phyloP scores from a whole-genome alignment of 176 grass and related monocot genomes.

The Raddia distichophylla region DNA sequence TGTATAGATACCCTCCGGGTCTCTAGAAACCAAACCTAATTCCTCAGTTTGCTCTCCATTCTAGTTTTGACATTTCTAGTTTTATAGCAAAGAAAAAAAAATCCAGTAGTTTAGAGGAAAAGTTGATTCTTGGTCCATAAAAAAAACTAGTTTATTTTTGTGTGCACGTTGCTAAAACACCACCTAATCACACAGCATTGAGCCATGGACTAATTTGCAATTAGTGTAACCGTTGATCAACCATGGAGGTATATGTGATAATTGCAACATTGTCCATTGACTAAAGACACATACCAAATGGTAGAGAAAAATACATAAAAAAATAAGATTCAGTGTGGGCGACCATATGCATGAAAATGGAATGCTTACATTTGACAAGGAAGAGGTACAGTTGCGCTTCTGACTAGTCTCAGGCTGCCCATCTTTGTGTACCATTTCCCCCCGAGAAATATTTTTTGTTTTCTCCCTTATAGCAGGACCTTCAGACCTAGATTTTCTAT shows the following conservation, averaged over 20 bases:
- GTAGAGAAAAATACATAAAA: slow-evolving; percentile 1
- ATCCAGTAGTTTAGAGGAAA: not conserved
- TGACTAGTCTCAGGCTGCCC: slow-evolving; percentile 33
- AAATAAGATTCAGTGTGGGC: not conserved
- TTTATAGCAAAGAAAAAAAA: not conserved
- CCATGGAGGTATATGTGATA: not conserved
- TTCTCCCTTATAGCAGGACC: slow-evolving; percentile 11
- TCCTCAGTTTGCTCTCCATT: not conserved
- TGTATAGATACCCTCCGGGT: not conserved
- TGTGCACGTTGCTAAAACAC: not conserved
- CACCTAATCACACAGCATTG: not conserved
- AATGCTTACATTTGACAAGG: slow-evolving; percentile 53
- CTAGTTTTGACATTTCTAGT: not conserved
- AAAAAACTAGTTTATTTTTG: not conserved
- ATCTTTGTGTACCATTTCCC: slow-evolving; percentile 24
- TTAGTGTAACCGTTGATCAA: not conserved
- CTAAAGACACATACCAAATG: slow-evolving; percentile 4
- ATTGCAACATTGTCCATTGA: not conserved
- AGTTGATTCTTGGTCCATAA: not conserved
- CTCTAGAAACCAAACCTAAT: not conserved
- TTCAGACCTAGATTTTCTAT: slow-evolving; percentile 45
- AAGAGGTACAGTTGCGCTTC: slow-evolving; percentile 45
- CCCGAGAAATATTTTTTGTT: slow-evolving; percentile 2
- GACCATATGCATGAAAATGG: not conserved
- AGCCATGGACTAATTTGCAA: not conserved